Evolutionary conservation across 2,329 filamentous ascomycete species (phyloP).

Genomic region (Coleophoma crateriformis): DNA sequence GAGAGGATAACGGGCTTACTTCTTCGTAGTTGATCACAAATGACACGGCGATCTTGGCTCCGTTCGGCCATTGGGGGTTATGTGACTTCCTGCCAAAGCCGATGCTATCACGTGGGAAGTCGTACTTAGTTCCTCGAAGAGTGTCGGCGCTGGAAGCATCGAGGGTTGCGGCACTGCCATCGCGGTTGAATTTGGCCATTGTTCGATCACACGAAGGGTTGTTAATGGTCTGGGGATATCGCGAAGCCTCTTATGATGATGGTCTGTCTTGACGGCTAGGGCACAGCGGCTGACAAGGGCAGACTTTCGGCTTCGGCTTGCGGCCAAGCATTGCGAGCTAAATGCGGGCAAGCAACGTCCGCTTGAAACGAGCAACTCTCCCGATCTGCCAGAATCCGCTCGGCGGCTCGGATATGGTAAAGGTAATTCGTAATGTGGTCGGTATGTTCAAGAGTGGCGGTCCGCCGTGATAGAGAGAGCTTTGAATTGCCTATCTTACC

Average conservation of each 20-base stretch:
- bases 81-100: constrained; percentile 11
- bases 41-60: constrained; percentile 21
- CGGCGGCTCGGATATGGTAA: too few species aligned
- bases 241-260: neutral
- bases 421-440: too few species aligned
- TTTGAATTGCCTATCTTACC: too few species aligned
- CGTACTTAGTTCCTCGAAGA: constrained; percentile 12
- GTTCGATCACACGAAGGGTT: neutral
- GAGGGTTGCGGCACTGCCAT: neutral
- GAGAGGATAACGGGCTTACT: neutral
- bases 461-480: too few species aligned
- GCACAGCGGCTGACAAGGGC: neutral
- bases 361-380: too few species aligned
- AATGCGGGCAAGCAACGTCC: too few species aligned
- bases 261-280: neutral
- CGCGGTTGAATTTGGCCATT: neutral
- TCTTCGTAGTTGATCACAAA: constrained; percentile 12
- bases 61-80: constrained; percentile 22
- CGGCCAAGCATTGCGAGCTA: neutral
- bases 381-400: too few species aligned
- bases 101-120: constrained; percentile 16
- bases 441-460: too few species aligned
- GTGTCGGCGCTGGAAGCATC: constrained; percentile 3
- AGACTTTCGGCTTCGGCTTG: neutral
- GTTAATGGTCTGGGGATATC: neutral